Conservation (phyloP, 257 asterid genomes). For the Solanum rostratum region DNA sequence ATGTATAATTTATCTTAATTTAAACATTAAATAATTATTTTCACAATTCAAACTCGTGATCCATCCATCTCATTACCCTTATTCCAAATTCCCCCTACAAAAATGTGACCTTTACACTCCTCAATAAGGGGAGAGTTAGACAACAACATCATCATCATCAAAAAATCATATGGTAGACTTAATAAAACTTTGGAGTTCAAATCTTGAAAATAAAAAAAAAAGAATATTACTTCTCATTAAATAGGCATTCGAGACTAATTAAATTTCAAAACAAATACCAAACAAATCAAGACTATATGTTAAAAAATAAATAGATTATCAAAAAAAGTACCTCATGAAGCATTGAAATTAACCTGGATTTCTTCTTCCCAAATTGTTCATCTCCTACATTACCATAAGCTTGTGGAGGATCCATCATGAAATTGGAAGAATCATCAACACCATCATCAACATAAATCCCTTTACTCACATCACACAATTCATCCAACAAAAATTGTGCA, state of each 20-base stretch:
- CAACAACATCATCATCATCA: not conserved
- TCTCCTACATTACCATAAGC: conserved; percentile 29
- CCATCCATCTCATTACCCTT: too few species aligned
- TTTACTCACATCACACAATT: conserved; percentile 60
- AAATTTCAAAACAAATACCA: not conserved
- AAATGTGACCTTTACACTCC: not conserved
- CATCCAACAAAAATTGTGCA: conserved; percentile 76
- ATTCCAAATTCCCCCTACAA: not conserved
- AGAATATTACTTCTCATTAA: not conserved
- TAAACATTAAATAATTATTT: not conserved
- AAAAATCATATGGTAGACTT: not conserved
- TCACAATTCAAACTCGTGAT: not conserved
- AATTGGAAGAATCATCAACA: conserved; percentile 11
- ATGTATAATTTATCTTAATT: not conserved
- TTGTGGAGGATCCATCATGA: conserved; percentile 19
- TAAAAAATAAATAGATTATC: not conserved
- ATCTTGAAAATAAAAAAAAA: not conserved
- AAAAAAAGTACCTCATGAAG: conserved; percentile 67
- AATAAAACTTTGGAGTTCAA: not conserved
- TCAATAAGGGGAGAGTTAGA: not conserved
- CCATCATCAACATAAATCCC: conserved; percentile 23
- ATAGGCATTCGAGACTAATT: not conserved
- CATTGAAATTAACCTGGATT: conserved; percentile 69
- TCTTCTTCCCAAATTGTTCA: conserved; percentile 49
- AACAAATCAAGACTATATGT: not conserved